Base-by-base conservation (phyloP, 129 eudicot genomes). In the Solidago caesia region DNA sequence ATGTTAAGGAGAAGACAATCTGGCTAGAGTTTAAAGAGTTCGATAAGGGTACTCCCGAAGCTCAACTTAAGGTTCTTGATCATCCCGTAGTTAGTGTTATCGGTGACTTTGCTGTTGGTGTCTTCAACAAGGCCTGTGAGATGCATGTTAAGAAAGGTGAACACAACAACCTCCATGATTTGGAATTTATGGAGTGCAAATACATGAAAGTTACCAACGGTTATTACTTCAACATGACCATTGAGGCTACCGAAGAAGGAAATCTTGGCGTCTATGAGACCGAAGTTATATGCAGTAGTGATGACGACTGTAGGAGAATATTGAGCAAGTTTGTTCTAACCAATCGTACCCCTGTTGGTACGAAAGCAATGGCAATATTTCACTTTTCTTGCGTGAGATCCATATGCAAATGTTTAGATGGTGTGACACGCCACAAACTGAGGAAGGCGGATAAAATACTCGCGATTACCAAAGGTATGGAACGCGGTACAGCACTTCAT, bases 141-240 rank as follows among this genome's bases (percentile, higher is more conserved):
- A 21, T 21, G 41, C 64, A 58, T 58, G 64, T 58, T 16, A 58
- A 58, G 64, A 58, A 1, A 9, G 64, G 8, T 16, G 64, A 58
- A 16, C 42, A 58, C 64, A 59, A 59, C 43, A 58, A 58, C 64
- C 39, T 58, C 64, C 42, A 58, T 25, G 64, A 58, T 58, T 16
- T 58, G 11, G 64, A 58, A 58, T 58, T 58, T 25, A 58, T 58
- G 64, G 64, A 58, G 64, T 58, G 64, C 26, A 58, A 25, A 58
- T 58, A 58, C 64, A 21, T 16, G 64, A 58, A 25, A 58, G 4
- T 8, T 16, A 2, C 5, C 6, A 0, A 15, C 33, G 41, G 0
- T 58, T 58, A 58, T 25, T 9, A 25, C 64, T 58, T 59, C 43
- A 16, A 26, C 43, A 26, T 59, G n/a, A 59, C 29, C 42, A 59